A percentile compares a stretch with the other conserved stretches of the same genome.
Conservation (phyloP, 2,329 filamentous ascomycete genomes). For the Mariannaea sp. region DNA sequence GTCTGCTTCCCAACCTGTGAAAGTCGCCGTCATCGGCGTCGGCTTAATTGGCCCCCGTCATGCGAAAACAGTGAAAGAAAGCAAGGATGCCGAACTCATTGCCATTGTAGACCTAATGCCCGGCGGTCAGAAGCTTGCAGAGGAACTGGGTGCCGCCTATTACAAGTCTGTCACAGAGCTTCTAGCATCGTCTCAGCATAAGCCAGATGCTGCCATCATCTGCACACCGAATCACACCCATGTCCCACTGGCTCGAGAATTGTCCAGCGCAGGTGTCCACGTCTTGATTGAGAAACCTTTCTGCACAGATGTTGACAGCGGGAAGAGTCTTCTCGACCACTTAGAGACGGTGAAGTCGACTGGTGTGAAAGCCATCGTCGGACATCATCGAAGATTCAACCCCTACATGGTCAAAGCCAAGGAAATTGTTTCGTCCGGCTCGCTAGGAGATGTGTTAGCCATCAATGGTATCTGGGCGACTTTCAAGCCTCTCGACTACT, state of each 20-base stretch:
- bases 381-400: constrained; percentile 65
- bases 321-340: constrained; percentile 39
- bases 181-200: constrained; percentile 44
- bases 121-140: constrained; percentile 26
- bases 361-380: constrained; percentile 57
- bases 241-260: constrained; percentile 53
- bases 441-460: constrained; percentile 54
- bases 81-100: constrained; percentile 29
- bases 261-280: constrained; percentile 54
- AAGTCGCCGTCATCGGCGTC: constrained; percentile 38
- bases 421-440: constrained; percentile 44
- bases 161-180: constrained; percentile 47
- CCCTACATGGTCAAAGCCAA: constrained; percentile 58
- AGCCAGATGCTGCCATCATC: constrained; percentile 60
- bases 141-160: constrained; percentile 29
- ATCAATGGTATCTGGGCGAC: constrained; percentile 60
- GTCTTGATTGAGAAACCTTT: constrained; percentile 64
- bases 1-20: constrained; percentile 18
- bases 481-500: constrained; percentile 58
- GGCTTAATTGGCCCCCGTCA: constrained; percentile 41
- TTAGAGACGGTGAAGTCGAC: constrained; percentile 34
- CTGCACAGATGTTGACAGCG: constrained; percentile 47
- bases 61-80: constrained; percentile 36
- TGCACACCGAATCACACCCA: constrained; percentile 66
- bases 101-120: constrained; percentile 41